These are phyloP conservation scores for Pseudogymnoascus sp. DNA, from an alignment of 2,329 filamentous ascomycete species.

Conservation along the genomic window DNA sequence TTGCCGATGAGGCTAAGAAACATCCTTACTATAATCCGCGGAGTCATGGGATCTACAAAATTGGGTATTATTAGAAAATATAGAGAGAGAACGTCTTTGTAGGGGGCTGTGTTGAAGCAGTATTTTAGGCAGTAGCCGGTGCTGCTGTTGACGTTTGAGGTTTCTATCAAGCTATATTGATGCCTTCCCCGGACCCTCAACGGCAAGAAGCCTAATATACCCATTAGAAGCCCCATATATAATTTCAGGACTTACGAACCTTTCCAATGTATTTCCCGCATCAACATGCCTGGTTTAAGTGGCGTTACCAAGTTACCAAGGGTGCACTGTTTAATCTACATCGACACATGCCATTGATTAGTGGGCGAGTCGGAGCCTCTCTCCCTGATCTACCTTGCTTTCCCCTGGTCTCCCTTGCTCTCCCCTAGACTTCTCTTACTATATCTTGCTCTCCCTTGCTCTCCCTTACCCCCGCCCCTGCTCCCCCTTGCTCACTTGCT, in stretches of 20 bases:
- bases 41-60: neutral
- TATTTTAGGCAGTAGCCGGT: conserved; percentile 91
- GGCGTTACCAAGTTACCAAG: neutral
- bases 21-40: neutral
- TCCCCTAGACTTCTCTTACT: too few species aligned
- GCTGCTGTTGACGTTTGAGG: conserved; percentile 82
- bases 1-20: neutral
- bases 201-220: neutral
- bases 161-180: conserved; percentile 38
- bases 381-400: neutral
- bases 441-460: neutral
- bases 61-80: neutral
- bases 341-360: neutral
- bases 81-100: neutral
- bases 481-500: neutral
- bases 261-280: neutral
- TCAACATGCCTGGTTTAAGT: neutral
- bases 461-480: neutral
- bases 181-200: neutral
- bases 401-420: neutral
- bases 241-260: neutral
- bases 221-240: neutral
- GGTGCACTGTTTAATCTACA: neutral
- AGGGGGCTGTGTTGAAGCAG: conserved; percentile 66
- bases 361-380: neutral